Conservation (phyloP, 257 asterid genomes). For the Capsicum pubescens region DNA sequence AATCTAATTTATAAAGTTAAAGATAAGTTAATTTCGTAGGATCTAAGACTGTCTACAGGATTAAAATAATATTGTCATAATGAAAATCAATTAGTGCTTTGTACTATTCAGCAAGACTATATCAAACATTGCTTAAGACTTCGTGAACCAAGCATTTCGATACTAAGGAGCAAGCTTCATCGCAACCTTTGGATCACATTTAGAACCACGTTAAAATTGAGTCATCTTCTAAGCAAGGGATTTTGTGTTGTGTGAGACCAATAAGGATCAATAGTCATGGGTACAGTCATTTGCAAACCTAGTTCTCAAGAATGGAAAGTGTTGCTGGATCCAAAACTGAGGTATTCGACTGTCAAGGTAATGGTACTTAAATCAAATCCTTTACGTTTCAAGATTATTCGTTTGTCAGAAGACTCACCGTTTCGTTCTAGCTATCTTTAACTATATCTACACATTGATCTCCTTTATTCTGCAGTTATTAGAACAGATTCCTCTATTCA, state of each 20-base stretch:
- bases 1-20: too few relatives aligned
- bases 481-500: background rate
- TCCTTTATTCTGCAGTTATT: background rate
- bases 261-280: background rate
- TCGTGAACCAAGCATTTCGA: too few relatives aligned
- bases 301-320: slow-evolving; percentile 34
- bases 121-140: too few relatives aligned
- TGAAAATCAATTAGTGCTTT: slow-evolving; percentile 25
- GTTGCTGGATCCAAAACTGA: slow-evolving; percentile 28
- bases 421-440: background rate
- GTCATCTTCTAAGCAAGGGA: slow-evolving; percentile 38
- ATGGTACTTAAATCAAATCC: slow-evolving; percentile 29
- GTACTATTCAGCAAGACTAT: background rate
- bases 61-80: too few relatives aligned
- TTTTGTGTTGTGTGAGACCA: slow-evolving; percentile 28
- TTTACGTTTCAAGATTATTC: slow-evolving; percentile 36
- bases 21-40: too few relatives aligned
- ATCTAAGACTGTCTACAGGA: too few relatives aligned
- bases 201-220: slow-evolving; percentile 7
- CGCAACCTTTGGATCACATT: too few relatives aligned
- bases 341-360: background rate
- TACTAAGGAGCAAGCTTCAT: too few relatives aligned
- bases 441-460: too few relatives aligned
- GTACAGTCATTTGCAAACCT: slow-evolving; percentile 40
- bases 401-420: background rate